Base-by-base conservation (phyloP, 140 eudicot genomes). In the Ambrosia hybrid region DNA sequence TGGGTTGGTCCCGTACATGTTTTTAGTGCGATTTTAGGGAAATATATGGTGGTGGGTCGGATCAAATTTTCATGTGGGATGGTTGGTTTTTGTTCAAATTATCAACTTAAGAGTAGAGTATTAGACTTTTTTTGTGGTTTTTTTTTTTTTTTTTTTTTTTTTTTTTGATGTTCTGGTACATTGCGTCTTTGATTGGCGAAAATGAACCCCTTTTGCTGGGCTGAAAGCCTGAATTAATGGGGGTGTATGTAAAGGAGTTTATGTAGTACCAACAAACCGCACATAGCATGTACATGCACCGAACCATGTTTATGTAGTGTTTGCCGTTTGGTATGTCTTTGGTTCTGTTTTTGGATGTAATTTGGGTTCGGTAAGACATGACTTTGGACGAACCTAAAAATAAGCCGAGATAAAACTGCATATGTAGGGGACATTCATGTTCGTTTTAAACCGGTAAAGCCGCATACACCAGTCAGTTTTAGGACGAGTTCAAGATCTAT, bases 1-100 rank as follows among this genome's bases (percentile, higher is more conserved):
- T 73, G 83, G 83, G 83, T 73, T 73, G 79, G 60, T 73, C 83
- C 83, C 72, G 79, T 79, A 79, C 51, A 79, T 79, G 83, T 79
- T 79, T 79, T 79, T 79, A 43, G 79, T 79, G 83, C 79, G 83
- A 73, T 73, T 73, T 73, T 57, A 46, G 79, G 72, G 71, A 65
- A 57, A 65, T 77, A 79, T 67, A 73, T 67, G 56, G 58, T 67
- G 56, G 58, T 37, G 74, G 74, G 74, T 33, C 66, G 64, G 73
- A 34, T 78, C 75, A 72, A 51, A 66, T 14, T 52, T n/a, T 41
- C 48, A 67, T 73, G 48, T 67, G 75, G 75, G 72, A 58, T 51
- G 79, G 60, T 51, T 53, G 67, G 76, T 73, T 79, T 72, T 79
- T 71, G 63, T 45, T 77, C 41, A 46, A 51, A 57, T 57, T 67